phyloP scores from a whole-genome alignment of 306 rosid species.

The Acmispon strigosus region DNA sequence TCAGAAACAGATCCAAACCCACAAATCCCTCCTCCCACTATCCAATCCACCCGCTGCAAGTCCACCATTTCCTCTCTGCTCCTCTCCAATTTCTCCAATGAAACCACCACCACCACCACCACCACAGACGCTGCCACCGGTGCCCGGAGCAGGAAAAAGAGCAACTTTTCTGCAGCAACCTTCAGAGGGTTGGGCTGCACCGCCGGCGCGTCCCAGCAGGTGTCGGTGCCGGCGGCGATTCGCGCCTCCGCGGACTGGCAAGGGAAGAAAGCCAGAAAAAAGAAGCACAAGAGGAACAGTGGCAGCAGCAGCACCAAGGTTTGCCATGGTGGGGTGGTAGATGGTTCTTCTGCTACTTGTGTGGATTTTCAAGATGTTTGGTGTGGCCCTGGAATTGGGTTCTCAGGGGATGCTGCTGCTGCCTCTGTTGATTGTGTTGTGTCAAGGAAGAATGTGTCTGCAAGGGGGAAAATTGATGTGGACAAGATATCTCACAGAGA shows the following conservation, averaged over 20 bases:
- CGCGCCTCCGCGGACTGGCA: slow-evolving; percentile 89
- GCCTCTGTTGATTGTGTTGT: slow-evolving; percentile 81
- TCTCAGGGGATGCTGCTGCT: slow-evolving; percentile 65
- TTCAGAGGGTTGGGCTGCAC: slow-evolving; percentile 81
- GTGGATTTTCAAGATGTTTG: slow-evolving; percentile 87
- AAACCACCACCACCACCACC: slow-evolving; percentile 15
- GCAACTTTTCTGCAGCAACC: slow-evolving; percentile 52
- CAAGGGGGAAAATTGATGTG: slow-evolving; percentile 66
- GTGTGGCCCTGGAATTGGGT: slow-evolving; percentile 97
- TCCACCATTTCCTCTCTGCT: slow-evolving; percentile 82
- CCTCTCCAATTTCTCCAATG: slow-evolving; percentile 58
- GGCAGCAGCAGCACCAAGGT: neutral
- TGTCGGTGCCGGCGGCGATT: slow-evolving; percentile 83
- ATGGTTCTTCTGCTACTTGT: slow-evolving; percentile 38
- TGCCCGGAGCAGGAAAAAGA: slow-evolving; percentile 47
- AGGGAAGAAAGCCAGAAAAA: slow-evolving; percentile 56
- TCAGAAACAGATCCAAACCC: slow-evolving; percentile 59
- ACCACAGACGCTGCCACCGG: neutral
- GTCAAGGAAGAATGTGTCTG: slow-evolving; percentile 49
- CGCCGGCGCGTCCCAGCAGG: slow-evolving; percentile 72
- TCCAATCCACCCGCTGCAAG: slow-evolving; percentile 69
- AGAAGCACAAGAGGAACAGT: slow-evolving; percentile 36
- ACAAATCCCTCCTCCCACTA: slow-evolving; percentile 44
- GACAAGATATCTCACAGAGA: slow-evolving; percentile 53
- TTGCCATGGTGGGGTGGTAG: slow-evolving; percentile 30